These are phyloP conservation scores for Cordyceps farinosa DNA, from an alignment of 2,329 filamentous ascomycete genomes.

Conservation along the genomic window DNA sequence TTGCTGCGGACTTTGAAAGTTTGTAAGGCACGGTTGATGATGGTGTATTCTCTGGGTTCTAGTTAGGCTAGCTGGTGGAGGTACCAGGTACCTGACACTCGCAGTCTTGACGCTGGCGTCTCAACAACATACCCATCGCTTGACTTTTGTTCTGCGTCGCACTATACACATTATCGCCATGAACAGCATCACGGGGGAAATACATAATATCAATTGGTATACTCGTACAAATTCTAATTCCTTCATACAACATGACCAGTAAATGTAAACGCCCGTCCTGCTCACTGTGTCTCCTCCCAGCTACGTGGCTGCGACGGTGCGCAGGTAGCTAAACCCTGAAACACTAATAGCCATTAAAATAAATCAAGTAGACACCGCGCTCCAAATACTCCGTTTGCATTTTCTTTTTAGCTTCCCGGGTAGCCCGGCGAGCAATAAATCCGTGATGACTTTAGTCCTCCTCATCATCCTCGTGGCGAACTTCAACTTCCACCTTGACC, in stretches of 20 bases:
- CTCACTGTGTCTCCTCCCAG: neutral
- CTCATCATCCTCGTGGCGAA: constrained; percentile 22
- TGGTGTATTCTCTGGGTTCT: too few species aligned
- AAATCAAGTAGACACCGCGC: constrained; percentile 4
- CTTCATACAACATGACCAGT: neutral
- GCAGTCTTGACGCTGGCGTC: too few species aligned
- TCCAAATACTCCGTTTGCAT: constrained; percentile 9
- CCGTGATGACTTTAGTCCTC: neutral
- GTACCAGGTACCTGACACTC: too few species aligned
- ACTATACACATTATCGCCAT: too few species aligned
- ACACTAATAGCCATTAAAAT: neutral
- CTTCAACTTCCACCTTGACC: constrained; percentile 31
- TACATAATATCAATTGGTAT: neutral
- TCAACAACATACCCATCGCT: too few species aligned
- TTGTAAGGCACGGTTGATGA: too few species aligned
- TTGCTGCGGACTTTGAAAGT: too few species aligned
- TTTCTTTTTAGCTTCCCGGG: neutral
- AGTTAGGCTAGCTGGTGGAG: too few species aligned
- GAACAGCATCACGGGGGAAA: too few species aligned
- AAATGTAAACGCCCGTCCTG: neutral
- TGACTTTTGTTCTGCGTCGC: too few species aligned
- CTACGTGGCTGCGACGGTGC: neutral
- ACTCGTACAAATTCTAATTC: constrained; percentile 2
- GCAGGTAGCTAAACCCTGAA: neutral
- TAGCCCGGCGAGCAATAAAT: neutral